Evolutionary conservation across 768 basidiomycete genomes (phyloP).

Genomic region (Auriscalpium orientale): DNA sequence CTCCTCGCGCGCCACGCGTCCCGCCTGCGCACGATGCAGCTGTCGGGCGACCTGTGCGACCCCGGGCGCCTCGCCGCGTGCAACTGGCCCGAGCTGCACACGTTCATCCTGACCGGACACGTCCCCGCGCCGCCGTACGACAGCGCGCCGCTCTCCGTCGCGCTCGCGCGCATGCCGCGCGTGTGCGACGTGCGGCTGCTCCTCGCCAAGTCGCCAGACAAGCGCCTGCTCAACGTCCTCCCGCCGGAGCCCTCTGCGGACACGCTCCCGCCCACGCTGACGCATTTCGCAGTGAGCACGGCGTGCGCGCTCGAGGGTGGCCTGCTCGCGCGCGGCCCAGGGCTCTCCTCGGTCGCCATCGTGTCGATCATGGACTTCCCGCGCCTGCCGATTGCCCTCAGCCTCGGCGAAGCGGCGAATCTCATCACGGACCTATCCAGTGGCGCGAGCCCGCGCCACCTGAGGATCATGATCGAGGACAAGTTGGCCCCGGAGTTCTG

Average conservation of each 20-base stretch:
- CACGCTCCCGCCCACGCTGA: constrained; percentile 17
- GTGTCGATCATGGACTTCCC: constrained; percentile 28
- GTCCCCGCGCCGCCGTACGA: constrained; percentile 1
- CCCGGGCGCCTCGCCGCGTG: constrained; percentile 22
- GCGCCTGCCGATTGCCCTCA: constrained; percentile 29
- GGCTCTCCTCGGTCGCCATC: constrained; percentile 23
- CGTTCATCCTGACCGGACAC: constrained; percentile 26
- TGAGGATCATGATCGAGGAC: constrained; percentile 30
- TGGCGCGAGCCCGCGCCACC: constrained; percentile 25
- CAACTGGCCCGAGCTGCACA: constrained; percentile 24
- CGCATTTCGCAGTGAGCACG: constrained; percentile 29
- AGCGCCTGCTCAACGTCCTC: constrained; percentile 15
- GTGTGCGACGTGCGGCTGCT: constrained; percentile 25
- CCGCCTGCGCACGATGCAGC: constrained; percentile 23
- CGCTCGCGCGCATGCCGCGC: constrained; percentile 22
- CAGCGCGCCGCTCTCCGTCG: constrained; percentile 21
- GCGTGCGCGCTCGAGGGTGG: constrained; percentile 23
- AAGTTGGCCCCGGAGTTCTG: constrained; percentile 27
- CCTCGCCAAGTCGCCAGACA: constrained; percentile 23
- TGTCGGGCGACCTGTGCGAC: constrained; percentile 24
- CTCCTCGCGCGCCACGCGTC: constrained; percentile 25
- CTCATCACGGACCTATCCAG: constrained; percentile 25
- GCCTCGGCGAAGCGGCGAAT: constrained; percentile 24
- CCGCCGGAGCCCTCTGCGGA: neutral
- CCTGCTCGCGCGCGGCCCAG: constrained; percentile 23